Percentiles rank a stretch among this genome's conserved stretches.
Conservation (phyloP, 805 yeast species). For the Nakazawaea laoshanensis region DNA sequence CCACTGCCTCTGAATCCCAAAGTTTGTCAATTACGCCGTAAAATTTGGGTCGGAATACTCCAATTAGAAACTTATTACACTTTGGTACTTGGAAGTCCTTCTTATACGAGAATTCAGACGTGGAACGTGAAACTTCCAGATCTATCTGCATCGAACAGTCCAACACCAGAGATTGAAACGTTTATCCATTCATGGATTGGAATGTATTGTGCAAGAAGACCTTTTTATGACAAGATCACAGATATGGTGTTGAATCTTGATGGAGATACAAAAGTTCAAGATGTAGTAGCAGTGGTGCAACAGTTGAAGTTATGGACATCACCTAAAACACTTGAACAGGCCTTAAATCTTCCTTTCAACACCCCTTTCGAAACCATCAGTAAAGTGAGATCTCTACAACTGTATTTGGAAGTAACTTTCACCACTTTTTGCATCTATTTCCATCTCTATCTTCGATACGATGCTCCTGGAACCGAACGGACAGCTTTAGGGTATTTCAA, state of each 20-base stretch:
- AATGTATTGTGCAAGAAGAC: constrained; percentile 18
- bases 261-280: constrained; percentile 23
- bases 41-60: constrained; percentile 40
- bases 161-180: constrained; percentile 26
- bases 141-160: constrained; percentile 19
- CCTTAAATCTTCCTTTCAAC: constrained; percentile 14
- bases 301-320: constrained; percentile 24
- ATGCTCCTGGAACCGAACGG: not conserved
- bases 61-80: constrained; percentile 31
- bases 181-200: constrained; percentile 21
- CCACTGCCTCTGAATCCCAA: constrained; percentile 19
- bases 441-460: constrained; percentile 6
- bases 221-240: constrained; percentile 21
- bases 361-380: constrained; percentile 13
- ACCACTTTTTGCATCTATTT: constrained; percentile 3
- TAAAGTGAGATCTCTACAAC: constrained; percentile 3
- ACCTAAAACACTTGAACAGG: constrained; percentile 15
- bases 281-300: constrained; percentile 23
- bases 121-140: constrained; percentile 39
- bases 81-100: constrained; percentile 33
- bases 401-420: constrained; percentile 1
- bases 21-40: constrained; percentile 32
- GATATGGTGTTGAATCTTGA: constrained; percentile 25
- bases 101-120: constrained; percentile 23
- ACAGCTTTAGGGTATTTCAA: not conserved